Percentiles rank a stretch among this genome's conserved stretches.
These are phyloP conservation scores for Cladophialophora bantiana DNA, from an alignment of 2,329 filamentous ascomycete species.

Conservation along the genomic window DNA sequence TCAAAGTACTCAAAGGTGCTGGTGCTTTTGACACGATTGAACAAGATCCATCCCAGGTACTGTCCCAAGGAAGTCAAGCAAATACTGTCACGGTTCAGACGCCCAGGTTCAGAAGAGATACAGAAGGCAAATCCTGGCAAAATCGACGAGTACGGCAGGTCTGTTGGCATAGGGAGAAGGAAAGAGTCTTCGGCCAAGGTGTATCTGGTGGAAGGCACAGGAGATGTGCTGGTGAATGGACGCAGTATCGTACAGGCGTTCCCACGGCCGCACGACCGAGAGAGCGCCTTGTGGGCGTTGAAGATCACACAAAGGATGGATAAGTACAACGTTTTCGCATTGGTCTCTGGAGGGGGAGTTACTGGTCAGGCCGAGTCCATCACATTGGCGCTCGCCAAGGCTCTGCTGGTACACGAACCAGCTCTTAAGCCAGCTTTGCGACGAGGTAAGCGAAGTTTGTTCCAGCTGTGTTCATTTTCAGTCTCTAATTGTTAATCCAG, in stretches of 20 bases:
- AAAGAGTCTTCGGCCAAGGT: constrained; percentile 87
- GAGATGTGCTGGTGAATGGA: constrained; percentile 88
- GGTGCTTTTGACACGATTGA: constrained; percentile 76
- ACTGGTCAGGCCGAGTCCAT: constrained; percentile 96
- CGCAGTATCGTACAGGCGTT: constrained; percentile 84
- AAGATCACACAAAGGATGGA: constrained; percentile 82
- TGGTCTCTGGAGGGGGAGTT: constrained; percentile 83
- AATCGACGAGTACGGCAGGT: constrained; percentile 78
- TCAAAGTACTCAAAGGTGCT: constrained; percentile 81
- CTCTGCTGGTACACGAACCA: constrained; percentile 88
- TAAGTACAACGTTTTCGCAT: constrained; percentile 96
- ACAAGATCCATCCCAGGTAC: constrained; percentile 81
- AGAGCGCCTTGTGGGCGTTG: constrained; percentile 91
- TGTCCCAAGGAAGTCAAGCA: constrained; percentile 72
- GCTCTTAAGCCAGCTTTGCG: constrained; percentile 85
- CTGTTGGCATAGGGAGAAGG: constrained; percentile 80
- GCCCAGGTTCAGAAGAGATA: constrained; percentile 74
- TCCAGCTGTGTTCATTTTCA: constrained; percentile 11
- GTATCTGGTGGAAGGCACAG: constrained; percentile 89
- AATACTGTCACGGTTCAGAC: constrained; percentile 73
- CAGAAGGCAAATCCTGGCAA: constrained; percentile 68
- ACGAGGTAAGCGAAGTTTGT: constrained; percentile 71
- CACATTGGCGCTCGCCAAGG: constrained; percentile 87
- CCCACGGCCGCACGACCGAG: constrained; percentile 86
- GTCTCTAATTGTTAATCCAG: constrained; percentile 57